phyloP scores from a whole-genome alignment of 306 rosid species.

The Corylus avellana region DNA sequence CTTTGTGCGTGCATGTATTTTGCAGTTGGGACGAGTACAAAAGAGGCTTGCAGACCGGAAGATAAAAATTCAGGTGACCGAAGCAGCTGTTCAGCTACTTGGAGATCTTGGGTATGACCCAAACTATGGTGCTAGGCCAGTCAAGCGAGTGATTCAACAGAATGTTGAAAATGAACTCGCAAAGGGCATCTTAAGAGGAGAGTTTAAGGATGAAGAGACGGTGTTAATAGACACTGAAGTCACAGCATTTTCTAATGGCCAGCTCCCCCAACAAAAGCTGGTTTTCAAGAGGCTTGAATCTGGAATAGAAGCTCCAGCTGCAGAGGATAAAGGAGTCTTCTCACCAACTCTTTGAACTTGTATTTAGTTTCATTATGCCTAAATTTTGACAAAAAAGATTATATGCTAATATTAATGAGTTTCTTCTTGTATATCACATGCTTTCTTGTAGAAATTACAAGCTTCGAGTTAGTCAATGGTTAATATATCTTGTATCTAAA shows the following conservation, averaged over 20 bases:
- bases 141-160: constrained; percentile 94
- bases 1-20: background rate
- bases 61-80: constrained; percentile 72
- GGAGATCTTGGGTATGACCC: constrained; percentile 94
- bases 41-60: constrained; percentile 84
- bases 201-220: constrained; percentile 81
- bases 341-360: constrained; percentile 44
- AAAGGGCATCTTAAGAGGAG: constrained; percentile 89
- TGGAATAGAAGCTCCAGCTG: constrained; percentile 37
- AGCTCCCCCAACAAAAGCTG: constrained; percentile 81
- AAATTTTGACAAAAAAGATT: constrained; percentile 24
- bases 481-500: background rate
- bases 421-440: constrained; percentile 26
- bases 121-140: constrained; percentile 95
- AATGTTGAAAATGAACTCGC: constrained; percentile 91
- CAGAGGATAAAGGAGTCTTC: constrained; percentile 44
- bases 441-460: background rate
- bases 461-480: background rate
- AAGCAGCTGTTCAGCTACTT: constrained; percentile 82
- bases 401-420: background rate
- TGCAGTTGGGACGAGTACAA: constrained; percentile 87
- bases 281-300: constrained; percentile 53
- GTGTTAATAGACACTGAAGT: constrained; percentile 79
- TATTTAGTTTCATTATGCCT: background rate
- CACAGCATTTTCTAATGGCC: constrained; percentile 73